Base-by-base conservation (phyloP, 257 asterid genomes). In the Coffea eugenioides region DNA sequence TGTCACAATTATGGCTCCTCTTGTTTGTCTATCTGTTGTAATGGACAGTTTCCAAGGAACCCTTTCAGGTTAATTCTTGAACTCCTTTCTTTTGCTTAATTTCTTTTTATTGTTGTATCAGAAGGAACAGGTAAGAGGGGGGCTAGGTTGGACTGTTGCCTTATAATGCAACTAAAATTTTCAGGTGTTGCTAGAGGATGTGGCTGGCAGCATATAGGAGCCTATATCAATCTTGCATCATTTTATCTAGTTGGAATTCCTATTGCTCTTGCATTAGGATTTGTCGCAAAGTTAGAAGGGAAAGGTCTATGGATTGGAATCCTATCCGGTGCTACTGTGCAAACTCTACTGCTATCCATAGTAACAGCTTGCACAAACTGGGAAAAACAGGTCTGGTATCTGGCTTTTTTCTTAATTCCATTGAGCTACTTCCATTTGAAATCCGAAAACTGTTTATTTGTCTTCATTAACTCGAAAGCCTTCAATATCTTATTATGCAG, bases 161-260 rank as follows among this genome's bases (percentile, higher is more conserved):
- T 49, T 49, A 49, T 8, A 9, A 11, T 49, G 13, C 54, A 49
- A 49, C 54, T 39, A 45, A 0, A 3, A 25, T 56, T 36, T 65
- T 49, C 84, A 91, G 96, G 96, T 48, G 83, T 91, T 66, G 93
- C 93, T 3, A 88, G 93, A 73, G 92, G 91, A 36, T 83, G 92
- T 77, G 96, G 93, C 31, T 89, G 92, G 96, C 93, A 91, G 68
- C 89, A 82, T 12, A 61, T 88, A 15, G 93, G 96, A 69, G 92
- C 90, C 21, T 87, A 84, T 65, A 83, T 89, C 8, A 91, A 91
- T 80, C 71, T 91, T 39, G 93, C 82, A 65, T 81, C 92, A 51
- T 91, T 78, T 67, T 91, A 88, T 69, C 18, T 88, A 1, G 75
- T 84, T 36, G 95, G 92, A 74, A 83, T 89, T 45, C 96, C 96